Base-by-base conservation (phyloP, 2,329 filamentous ascomycete species). In the Mariannaea sp. region DNA sequence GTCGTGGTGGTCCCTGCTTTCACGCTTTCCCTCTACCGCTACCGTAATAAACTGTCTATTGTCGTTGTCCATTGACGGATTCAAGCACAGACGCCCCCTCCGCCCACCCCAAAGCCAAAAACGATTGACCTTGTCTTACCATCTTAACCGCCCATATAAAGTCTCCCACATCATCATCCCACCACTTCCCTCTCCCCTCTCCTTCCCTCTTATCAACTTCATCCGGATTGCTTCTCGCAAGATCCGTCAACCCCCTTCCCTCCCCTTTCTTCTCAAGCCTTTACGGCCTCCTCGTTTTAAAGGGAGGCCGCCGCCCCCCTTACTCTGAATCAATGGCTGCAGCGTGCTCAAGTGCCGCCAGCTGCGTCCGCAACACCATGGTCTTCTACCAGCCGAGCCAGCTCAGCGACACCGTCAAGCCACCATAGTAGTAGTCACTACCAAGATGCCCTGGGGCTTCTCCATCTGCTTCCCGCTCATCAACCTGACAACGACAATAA, bases 311-410 rank as follows among this genome's bases (percentile, higher is more conserved):
- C 46, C 16, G 39, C 62, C 58, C 58, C n/a, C 61, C 58, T 38
- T 58, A 65, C 62, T 62, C 64, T 65, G 63, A 65, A 65, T 53
- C 61, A 62, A 65, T 65, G 63, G 53, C 1, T n/a, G 55, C 56
- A 47, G 26, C 52, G n/a, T 24, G 47, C 22, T 35, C 61, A 56
- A 32, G 58, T 5, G n/a, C 47, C 7, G 22, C 57, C 24, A 14
- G 1, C 7, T 63, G 63, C 29, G 29, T 35, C 47, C 51, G 57
- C 13, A 16, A n/a, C 41, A 22, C n/a, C 49, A 63, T 61, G 59
- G 49, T 39, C 39, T 53, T 29, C 55, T 58, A 49, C 61, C 59
- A 63, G 57, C 59, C 58, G 39, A 26, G 42, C 47, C 55, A 55
- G 30, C 47, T 53, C 53, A 10, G 54, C 59, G 49, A 39, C 53